phyloP scores from a whole-genome alignment of 345 rosid species.

The Anacardium occidentale region DNA sequence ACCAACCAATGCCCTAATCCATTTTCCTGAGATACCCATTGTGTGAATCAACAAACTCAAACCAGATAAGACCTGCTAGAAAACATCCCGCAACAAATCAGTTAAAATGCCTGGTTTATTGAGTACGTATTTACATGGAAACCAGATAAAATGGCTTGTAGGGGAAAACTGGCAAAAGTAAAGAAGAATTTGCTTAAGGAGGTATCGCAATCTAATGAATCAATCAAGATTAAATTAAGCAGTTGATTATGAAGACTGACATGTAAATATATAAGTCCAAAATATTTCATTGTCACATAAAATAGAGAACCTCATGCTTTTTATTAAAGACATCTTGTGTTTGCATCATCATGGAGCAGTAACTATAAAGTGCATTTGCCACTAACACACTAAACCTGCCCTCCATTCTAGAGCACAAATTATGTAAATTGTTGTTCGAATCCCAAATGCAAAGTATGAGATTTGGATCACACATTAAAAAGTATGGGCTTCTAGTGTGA shows the following conservation, averaged over 20 bases:
- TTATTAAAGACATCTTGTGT: not conserved
- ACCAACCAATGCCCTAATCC: slow-evolving; percentile 92
- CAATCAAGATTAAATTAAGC: not conserved
- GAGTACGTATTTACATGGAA: not conserved
- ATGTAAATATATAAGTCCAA: not conserved
- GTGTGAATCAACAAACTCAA: slow-evolving; percentile 19
- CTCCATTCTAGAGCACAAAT: not conserved
- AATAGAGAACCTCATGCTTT: not conserved
- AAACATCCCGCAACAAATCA: slow-evolving; percentile 16
- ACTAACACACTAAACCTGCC: not conserved
- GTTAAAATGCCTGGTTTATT: not conserved
- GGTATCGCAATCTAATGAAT: not conserved
- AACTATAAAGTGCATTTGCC: no score
- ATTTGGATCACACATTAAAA: no score
- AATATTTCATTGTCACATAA: not conserved
- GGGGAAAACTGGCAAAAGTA: not conserved
- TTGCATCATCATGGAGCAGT: no score
- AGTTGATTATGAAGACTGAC: not conserved
- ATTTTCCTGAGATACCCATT: slow-evolving; percentile 96
- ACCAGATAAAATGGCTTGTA: not conserved
- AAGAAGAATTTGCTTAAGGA: not conserved
- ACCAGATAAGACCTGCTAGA: slow-evolving; percentile 30
- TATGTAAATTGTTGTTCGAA: not conserved
- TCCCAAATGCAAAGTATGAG: no score
- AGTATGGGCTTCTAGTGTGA: no score